A percentile compares a stretch with the other conserved stretches of the same genome.
Conservation (phyloP, 2,329 filamentous ascomycete genomes). For the Fusarium tjaetaba region DNA sequence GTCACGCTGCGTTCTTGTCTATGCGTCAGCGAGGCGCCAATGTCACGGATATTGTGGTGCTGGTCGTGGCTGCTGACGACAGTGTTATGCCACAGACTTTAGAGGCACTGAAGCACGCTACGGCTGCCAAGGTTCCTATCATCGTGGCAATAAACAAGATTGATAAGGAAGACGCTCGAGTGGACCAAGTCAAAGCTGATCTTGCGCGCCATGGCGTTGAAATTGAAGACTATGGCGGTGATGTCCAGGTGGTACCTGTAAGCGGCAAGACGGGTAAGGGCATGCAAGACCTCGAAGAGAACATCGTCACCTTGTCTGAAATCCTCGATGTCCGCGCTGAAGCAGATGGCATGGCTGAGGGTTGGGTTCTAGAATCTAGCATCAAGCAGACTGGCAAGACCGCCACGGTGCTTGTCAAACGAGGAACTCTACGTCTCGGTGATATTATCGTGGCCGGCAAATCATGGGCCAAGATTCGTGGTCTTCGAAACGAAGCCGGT, state of each 20-base stretch:
- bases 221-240: slow-evolving; percentile 94
- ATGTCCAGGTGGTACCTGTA: slow-evolving; percentile 90
- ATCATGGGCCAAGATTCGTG: slow-evolving; percentile 87
- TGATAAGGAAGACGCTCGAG: slow-evolving; percentile 84
- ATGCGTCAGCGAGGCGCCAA: slow-evolving; percentile 97
- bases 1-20: slow-evolving; percentile 92
- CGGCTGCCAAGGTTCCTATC: slow-evolving; percentile 86
- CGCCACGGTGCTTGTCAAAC: slow-evolving; percentile 88
- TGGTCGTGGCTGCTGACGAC: slow-evolving; percentile 96
- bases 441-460: slow-evolving; percentile 88
- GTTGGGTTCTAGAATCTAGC: slow-evolving; percentile 92
- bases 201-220: slow-evolving; percentile 85
- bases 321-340: slow-evolving; percentile 91
- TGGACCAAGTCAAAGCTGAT: slow-evolving; percentile 88
- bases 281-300: slow-evolving; percentile 93
- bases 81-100: slow-evolving; percentile 97
- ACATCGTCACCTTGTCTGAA: slow-evolving; percentile 84
- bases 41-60: slow-evolving; percentile 94
- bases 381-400: slow-evolving; percentile 86
- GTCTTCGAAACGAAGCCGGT: slow-evolving; percentile 86
- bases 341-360: slow-evolving; percentile 79
- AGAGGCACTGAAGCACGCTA: slow-evolving; percentile 94
- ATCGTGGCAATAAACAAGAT: slow-evolving; percentile 99
- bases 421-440: slow-evolving; percentile 83
- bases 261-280: slow-evolving; percentile 94